phyloP scores from a whole-genome alignment of 2,329 filamentous ascomycete genomes.

The Penicillium sp. region DNA sequence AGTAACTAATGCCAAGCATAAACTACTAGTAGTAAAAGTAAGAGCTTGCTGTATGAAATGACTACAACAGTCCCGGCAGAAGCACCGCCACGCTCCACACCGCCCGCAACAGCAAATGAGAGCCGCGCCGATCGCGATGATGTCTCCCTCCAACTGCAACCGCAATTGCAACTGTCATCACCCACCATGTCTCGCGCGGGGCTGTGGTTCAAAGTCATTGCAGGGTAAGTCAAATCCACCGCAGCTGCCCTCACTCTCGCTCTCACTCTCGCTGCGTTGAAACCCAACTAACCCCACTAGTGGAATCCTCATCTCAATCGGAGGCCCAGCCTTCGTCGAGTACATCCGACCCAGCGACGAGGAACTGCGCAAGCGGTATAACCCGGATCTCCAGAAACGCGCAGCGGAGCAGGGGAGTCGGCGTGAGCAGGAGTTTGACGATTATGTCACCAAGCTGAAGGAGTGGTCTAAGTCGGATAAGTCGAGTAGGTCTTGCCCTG shows the following conservation, averaged over 20 bases:
- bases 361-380: constrained; percentile 88
- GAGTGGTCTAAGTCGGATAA: constrained; percentile 89
- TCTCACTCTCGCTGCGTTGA: too few relatives aligned
- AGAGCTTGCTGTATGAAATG: not conserved
- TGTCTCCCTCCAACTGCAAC: constrained; percentile 3
- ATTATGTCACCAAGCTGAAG: constrained; percentile 83
- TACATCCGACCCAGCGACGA: constrained; percentile 79
- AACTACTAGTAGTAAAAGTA: too few relatives aligned
- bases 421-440: constrained; percentile 82
- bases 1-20: too few relatives aligned
- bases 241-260: not conserved
- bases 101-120: constrained; percentile 15
- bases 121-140: constrained; percentile 24
- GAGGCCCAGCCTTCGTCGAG: constrained; percentile 82
- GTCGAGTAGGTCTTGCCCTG: constrained; percentile 65
- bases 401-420: constrained; percentile 79
- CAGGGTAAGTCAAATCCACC: constrained; percentile 59
- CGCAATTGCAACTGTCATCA: not conserved
- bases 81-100: not conserved
- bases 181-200: constrained; percentile 49
- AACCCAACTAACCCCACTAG: constrained; percentile 53
- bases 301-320: constrained; percentile 72
- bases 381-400: constrained; percentile 88
- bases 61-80: constrained; percentile 13
- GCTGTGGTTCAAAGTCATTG: constrained; percentile 69